phyloP scores from a whole-genome alignment of 495 filamentous ascomycete species.

The Lepraria neglecta region DNA sequence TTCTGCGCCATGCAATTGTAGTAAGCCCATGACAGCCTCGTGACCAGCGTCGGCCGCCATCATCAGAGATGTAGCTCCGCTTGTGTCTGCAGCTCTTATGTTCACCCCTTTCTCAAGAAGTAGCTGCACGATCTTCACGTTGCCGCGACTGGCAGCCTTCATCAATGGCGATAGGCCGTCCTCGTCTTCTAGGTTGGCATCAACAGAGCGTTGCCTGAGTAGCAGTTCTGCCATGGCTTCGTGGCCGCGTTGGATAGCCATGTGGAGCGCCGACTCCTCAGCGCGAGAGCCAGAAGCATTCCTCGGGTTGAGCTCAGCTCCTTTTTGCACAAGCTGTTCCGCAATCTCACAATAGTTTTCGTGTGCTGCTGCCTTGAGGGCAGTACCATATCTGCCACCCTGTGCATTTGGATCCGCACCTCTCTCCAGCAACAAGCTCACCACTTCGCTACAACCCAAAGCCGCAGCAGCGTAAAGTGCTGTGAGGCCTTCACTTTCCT shows the following conservation, averaged over 20 bases:
- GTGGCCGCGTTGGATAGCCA: conserved; percentile 1
- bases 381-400: not conserved
- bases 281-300: not conserved
- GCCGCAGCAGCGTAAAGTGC: conserved; percentile 11
- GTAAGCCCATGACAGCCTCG: not conserved
- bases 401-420: conserved; percentile 13
- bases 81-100: not conserved
- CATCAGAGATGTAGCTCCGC: conserved; percentile 15
- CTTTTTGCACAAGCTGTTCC: conserved; percentile 1
- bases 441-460: conserved; percentile 12
- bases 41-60: conserved; percentile 12
- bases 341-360: conserved; percentile 12
- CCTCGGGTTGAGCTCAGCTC: not conserved
- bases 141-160: conserved; percentile 10
- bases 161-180: conserved; percentile 11
- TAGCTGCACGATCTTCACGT: conserved; percentile 13
- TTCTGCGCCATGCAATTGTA: not conserved
- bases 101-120: conserved; percentile 16
- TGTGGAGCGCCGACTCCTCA: not conserved
- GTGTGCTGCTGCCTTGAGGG: conserved; percentile 15
- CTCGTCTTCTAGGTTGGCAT: not conserved
- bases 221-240: not conserved
- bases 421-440: conserved; percentile 10
- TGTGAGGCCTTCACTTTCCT: not conserved
- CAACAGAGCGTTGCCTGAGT: not conserved